Conservation (phyloP, 2,329 filamentous ascomycete genomes). For the Pseudogymnoascus sp. region DNA sequence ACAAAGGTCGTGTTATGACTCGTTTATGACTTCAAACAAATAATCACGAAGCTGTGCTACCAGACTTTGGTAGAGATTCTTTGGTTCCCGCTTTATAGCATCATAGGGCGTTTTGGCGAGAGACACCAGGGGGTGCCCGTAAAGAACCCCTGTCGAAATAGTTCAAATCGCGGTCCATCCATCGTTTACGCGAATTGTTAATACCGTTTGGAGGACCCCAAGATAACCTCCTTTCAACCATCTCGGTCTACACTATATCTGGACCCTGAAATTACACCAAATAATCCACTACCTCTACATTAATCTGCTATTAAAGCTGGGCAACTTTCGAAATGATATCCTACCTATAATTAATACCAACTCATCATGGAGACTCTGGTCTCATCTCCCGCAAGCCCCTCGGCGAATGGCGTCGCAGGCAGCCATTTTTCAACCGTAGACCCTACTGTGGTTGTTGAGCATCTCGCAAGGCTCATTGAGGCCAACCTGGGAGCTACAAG, state of each 20-base stretch:
- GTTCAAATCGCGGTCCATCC: slow-evolving; percentile 9
- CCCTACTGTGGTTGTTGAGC: slow-evolving; percentile 61
- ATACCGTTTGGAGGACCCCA: slow-evolving; percentile 3
- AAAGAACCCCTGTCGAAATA: slow-evolving; percentile 9
- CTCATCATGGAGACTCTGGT: slow-evolving; percentile 28
- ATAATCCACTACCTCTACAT: neutral
- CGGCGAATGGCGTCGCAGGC: slow-evolving; percentile 23
- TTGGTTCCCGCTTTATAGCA: slow-evolving; percentile 8
- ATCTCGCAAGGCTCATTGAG: slow-evolving; percentile 62
- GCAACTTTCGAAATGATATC: neutral
- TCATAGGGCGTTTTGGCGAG: slow-evolving; percentile 3
- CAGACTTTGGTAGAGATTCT: neutral
- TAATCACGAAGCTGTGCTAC: neutral
- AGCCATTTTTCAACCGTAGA: slow-evolving; percentile 51
- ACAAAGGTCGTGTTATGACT: neutral
- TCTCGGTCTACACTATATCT: neutral
- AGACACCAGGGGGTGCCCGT: slow-evolving; percentile 1
- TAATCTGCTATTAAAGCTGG: neutral
- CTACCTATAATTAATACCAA: neutral
- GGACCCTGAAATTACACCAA: slow-evolving; percentile 2
- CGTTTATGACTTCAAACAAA: neutral
- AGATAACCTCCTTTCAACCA: slow-evolving; percentile 7
- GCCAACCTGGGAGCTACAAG: slow-evolving; percentile 67
- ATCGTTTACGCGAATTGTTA: slow-evolving; percentile 8
- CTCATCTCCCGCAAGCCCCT: slow-evolving; percentile 22